phyloP scores from a whole-genome alignment of 306 rosid genomes.

The Begonia loranthoides region DNA sequence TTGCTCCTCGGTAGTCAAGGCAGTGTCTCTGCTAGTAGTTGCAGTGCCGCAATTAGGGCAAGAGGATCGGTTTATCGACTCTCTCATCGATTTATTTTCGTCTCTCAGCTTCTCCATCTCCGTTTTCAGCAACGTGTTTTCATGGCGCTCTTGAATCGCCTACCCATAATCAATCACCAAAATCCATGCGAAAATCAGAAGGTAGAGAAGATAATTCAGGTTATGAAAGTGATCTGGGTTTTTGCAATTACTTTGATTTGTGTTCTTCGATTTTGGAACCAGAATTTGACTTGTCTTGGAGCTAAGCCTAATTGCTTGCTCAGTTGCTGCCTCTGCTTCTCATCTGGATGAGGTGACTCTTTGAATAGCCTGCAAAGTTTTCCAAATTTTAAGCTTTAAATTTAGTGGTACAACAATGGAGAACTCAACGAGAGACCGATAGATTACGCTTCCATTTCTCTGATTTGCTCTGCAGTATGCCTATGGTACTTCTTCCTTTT shows the following conservation, averaged over 20 bases:
- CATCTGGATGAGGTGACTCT: slow-evolving; percentile 97
- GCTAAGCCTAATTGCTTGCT: slow-evolving; percentile 93
- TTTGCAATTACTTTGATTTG: slow-evolving; percentile 64
- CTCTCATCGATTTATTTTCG: slow-evolving; percentile 59
- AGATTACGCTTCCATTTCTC: slow-evolving; percentile 90
- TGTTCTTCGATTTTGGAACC: slow-evolving; percentile 99
- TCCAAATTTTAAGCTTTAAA: not conserved
- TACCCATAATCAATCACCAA: slow-evolving; percentile 8
- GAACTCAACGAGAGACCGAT: not conserved
- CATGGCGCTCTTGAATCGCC: slow-evolving; percentile 99
- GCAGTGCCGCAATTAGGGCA: slow-evolving; percentile 85
- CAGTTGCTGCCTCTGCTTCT: slow-evolving; percentile 91
- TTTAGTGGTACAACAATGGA: not conserved
- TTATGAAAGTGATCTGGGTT: not conserved
- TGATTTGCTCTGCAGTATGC: slow-evolving; percentile 80
- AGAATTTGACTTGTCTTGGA: slow-evolving; percentile 91
- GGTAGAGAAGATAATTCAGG: not conserved
- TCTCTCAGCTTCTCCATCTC: slow-evolving; percentile 84
- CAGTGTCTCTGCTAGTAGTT: slow-evolving; percentile 36
- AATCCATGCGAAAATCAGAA: not conserved
- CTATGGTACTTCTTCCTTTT: slow-evolving; percentile 90
- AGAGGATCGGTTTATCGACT: slow-evolving; percentile 53
- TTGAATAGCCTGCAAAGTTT: slow-evolving; percentile 59
- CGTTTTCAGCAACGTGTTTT: slow-evolving; percentile 65
- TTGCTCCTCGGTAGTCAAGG: slow-evolving; percentile 66